phyloP scores from a whole-genome alignment of 768 basidiomycete species.

The Cubamyces lactineus region DNA sequence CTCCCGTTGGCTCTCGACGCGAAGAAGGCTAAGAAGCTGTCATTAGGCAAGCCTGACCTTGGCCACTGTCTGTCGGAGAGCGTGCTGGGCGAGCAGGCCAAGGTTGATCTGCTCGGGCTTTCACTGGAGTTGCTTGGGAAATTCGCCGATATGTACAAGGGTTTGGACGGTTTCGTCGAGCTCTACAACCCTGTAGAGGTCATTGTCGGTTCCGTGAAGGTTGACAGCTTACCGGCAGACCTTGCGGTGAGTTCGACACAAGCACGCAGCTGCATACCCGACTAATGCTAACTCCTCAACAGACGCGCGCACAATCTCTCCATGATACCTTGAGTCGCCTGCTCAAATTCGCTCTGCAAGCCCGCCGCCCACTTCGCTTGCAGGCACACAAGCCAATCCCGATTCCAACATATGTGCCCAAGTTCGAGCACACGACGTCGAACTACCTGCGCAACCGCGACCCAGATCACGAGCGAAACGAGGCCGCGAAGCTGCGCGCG shows the following conservation, averaged over 20 bases:
- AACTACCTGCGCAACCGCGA: constrained; percentile 81
- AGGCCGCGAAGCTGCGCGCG: constrained; percentile 79
- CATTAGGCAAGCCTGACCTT: constrained; percentile 51
- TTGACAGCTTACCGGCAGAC: constrained; percentile 47
- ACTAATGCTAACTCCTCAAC: constrained; percentile 7
- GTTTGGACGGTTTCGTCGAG: constrained; percentile 83
- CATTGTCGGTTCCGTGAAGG: constrained; percentile 58
- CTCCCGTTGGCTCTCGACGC: constrained; percentile 42
- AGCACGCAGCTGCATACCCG: constrained; percentile 11
- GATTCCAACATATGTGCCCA: constrained; percentile 90
- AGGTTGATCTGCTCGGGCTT: constrained; percentile 70
- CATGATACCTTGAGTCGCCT: constrained; percentile 59
- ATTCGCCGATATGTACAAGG: constrained; percentile 78
- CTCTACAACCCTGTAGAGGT: constrained; percentile 69
- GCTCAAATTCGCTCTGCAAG: constrained; percentile 71
- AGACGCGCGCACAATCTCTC: constrained; percentile 53
- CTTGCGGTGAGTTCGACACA: constrained; percentile 55
- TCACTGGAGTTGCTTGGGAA: constrained; percentile 64
- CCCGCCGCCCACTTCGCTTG: constrained; percentile 77
- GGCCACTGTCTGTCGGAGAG: constrained; percentile 41
- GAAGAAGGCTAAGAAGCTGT: constrained; percentile 45
- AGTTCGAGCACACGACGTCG: constrained; percentile 81
- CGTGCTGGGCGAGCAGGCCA: constrained; percentile 54
- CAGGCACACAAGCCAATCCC: constrained; percentile 97
- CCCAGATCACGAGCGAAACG: constrained; percentile 91